Conservation (phyloP, 495 filamentous ascomycete species). For the Neurospora sp. region DNA sequence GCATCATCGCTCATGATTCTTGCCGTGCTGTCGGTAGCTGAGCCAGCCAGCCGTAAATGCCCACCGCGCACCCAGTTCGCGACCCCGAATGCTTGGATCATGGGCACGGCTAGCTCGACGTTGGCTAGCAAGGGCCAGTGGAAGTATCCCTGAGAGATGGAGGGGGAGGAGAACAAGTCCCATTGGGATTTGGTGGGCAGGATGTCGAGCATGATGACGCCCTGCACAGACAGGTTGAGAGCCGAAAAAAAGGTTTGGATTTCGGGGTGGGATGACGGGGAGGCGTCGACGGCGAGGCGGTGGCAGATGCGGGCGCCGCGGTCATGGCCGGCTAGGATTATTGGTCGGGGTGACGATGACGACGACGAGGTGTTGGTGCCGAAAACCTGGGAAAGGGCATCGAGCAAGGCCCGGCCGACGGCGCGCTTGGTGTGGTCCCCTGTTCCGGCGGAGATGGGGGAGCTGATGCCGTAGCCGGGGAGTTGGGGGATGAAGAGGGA, state of each 20-base stretch:
- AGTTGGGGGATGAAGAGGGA: conserved; percentile 36
- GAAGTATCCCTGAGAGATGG: conserved; percentile 23
- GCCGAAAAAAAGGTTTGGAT: neutral
- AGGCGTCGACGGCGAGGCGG: conserved; percentile 28
- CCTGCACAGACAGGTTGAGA: conserved; percentile 18
- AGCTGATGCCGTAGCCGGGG: conserved; percentile 37
- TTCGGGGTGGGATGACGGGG: neutral
- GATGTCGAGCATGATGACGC: conserved; percentile 34
- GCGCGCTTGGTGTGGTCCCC: conserved; percentile 20
- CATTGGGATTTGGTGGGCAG: conserved; percentile 37
- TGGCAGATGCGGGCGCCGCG: conserved; percentile 39
- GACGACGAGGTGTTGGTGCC: neutral
- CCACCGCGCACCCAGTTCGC: conserved; percentile 23
- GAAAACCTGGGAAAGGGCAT: conserved; percentile 17
- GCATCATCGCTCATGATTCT: conserved; percentile 11
- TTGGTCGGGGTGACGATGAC: conserved; percentile 1
- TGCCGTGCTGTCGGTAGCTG: neutral
- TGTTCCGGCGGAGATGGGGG: conserved; percentile 5
- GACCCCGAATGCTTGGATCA: conserved; percentile 35
- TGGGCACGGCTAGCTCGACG: conserved; percentile 28
- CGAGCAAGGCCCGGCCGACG: conserved; percentile 28
- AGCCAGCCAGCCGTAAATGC: conserved; percentile 21
- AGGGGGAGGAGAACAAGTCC: conserved; percentile 17
- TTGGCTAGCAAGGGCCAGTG: conserved; percentile 46
- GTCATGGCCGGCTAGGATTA: conserved; percentile 35